Evolutionary conservation across 2,329 filamentous ascomycete genomes (phyloP), one percentile per base, ranked within the genome.

Genomic region (Aulographum hederae): DNA sequence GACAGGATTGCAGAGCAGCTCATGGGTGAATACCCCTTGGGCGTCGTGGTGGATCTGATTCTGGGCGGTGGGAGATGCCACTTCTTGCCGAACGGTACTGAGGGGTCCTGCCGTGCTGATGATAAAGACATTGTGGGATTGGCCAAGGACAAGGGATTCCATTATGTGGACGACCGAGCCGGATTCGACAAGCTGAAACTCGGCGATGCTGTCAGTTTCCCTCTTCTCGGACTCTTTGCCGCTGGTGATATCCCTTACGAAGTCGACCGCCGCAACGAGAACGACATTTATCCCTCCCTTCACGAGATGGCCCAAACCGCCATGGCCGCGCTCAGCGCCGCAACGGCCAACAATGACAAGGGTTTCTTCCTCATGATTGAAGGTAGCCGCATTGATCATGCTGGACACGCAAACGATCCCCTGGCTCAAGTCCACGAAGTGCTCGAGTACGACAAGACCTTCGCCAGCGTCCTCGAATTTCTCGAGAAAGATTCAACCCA

Each of bases 351-450:
- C 46, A 82, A 70, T 38, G 82, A 95, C 26, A 73, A 91, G 53
- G 89, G 89, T 4, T 98, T 95, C 63, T 98, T 98, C 57, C 63
- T 98, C 43, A 93, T 98, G 86, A 91, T 98, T 38, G 89, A 98
- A 54, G 89, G 85, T 4, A 8, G 81, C 44, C 69, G 89, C 26
- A 95, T 98, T 44, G 89, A 98, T 46, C 89, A 98, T 50, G 86
- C 89, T 3, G 89, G 84, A 30, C 65, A 67, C 40, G 60, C 60
- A 43, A 68, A 67, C 39, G 65, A 68, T 39, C 61, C 65, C 3
- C 61, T 59, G 13, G 62, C 61, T 12, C 65, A 69, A 40, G 60
- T 67, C 18, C 75, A 80, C 42, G 89, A 98, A 54, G 86, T 98
- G 1, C 63, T 95, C n/a, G 86, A 84, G 32, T 98, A 92, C 45